Percentiles rank a stretch among this genome's conserved stretches.
These are phyloP conservation scores for Sporothrix globosa DNA, from an alignment of 2,329 filamentous ascomycete species.

Conservation along the genomic window DNA sequence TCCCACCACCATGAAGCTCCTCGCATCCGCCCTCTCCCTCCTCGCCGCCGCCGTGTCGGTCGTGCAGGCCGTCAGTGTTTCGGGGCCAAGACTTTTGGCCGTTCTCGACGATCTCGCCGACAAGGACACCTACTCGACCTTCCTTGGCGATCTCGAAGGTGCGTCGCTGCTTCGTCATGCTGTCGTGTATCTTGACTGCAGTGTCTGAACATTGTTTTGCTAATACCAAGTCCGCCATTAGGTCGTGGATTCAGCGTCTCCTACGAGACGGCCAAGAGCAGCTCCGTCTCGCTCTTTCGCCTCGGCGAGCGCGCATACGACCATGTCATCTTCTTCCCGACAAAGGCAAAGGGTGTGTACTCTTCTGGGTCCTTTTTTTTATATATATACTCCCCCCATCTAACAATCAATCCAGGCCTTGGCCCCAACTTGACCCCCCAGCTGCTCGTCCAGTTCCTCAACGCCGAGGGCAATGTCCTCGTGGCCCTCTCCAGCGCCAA, in stretches of 20 bases:
- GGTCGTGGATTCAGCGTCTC: constrained; percentile 80
- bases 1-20: constrained; percentile 65
- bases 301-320: constrained; percentile 89
- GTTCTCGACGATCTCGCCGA: constrained; percentile 82
- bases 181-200: not conserved
- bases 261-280: constrained; percentile 82
- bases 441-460: constrained; percentile 85
- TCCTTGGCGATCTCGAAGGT: constrained; percentile 72
- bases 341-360: constrained; percentile 77
- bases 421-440: constrained; percentile 87
- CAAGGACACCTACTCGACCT: constrained; percentile 80
- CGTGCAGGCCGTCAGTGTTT: constrained; percentile 75
- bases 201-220: not conserved
- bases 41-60: constrained; percentile 67
- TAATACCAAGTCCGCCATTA: constrained; percentile 45
- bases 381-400: not conserved
- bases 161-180: constrained; percentile 41
- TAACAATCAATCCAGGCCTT: constrained; percentile 61
- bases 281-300: constrained; percentile 75
- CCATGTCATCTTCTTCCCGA: constrained; percentile 85
- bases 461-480: constrained; percentile 86
- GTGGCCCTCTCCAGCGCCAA: constrained; percentile 76
- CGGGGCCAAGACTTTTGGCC: constrained; percentile 79
- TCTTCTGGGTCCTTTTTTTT: not conserved
- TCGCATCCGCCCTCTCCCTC: constrained; percentile 63